Evolutionary conservation across 108 stramenopile genomes (phyloP), one percentile per base, ranked within the genome.

Genomic region (Poteriospumella lacustris): DNA sequence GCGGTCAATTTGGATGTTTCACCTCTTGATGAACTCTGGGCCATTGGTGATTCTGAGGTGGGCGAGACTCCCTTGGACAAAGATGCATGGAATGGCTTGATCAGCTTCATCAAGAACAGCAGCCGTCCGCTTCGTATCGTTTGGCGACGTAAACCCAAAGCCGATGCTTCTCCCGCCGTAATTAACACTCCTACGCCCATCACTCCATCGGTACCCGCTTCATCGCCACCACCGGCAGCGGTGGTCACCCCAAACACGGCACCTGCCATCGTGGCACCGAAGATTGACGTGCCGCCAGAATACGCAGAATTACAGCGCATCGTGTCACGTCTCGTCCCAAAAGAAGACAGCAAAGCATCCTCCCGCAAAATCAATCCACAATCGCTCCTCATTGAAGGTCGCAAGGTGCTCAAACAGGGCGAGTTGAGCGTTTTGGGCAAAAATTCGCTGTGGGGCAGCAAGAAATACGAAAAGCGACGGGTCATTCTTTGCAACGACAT

Each of bases 21-120:
- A 28, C 43, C 26, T 73, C 31, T 24, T 9, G 70, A 73, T 73
- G 70, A 73, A 42, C 41, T 73, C 36, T 73, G 70, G 70, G 5
- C 44, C 31, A 34, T 73, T 36, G 70, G 70, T 19, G 38, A 36
- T 29, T 29, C 19, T 19, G 70, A 52, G 29, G 36, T 73, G 3
- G 70, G 41, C 5, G 12, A 38, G 9, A 73, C 33, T 52, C 70
- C 43, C 9, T 19, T 73, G 31, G 70, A 73, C 47, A 73, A 73
- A 24, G 70, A 73, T 5, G 44, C 43, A 28, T 73, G 70, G 70
- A 5, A 19, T 5, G 70, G 47, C 9, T 19, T 56, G 9, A 56
- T 73, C 28, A 9, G 3, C 12, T 73, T 12, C 31, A 73, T 73
- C 28, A 73, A 73, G 31, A 9, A 73, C 12, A 56, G 44, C 43